Base-by-base conservation (phyloP, 2,329 filamentous ascomycete species). In the Aschersonia sp. region DNA sequence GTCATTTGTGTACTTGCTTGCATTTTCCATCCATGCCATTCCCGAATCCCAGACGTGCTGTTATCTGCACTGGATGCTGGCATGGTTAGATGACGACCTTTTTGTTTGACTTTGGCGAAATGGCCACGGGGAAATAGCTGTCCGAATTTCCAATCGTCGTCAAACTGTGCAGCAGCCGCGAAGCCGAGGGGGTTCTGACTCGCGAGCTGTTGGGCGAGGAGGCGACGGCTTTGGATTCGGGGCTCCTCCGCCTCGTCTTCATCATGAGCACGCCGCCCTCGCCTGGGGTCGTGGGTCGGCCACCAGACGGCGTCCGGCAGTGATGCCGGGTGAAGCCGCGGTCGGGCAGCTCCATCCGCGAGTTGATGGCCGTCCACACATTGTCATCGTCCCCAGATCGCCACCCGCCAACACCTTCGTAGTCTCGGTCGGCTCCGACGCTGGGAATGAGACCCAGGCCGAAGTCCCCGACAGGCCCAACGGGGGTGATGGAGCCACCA, bases 321-420 rank as follows among this genome's bases (percentile, higher is more conserved):
- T 72, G 69, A 52, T 72, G 67, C 41, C 67, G 56, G 29, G 53
- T 49, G 31, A 58, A 56, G 14, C 62, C 51, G 30, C 68, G 61
- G 50, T 74, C 70, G 0, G 70, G 70, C 11, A 75, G 57, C 51
- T 74, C 71, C 6, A 74, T 62, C 9, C 71, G 62, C 1, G 71
- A 73, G 53, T 75, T 75, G 51, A 76, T 73, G 43, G 67, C 69
- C 14, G 68, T 69, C 73, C 73, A 76, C 32, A 66, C 54, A 40
- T 70, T 63, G 31, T 74, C 70, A 47, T 72, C 66, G 35, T 58
- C 56, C 10, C 62, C 59, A 12, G 77, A 52, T 44, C 74, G 64
- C 74, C 76, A 80, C 3, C 76, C 76, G 14, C 76, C 76, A 2
- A 80, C 60, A 6, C 76, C 76, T 53, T 80, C 76, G 52, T 72